Evolutionary conservation across 2,329 filamentous ascomycete species (phyloP).

Genomic region (Cladosporium colombiae): DNA sequence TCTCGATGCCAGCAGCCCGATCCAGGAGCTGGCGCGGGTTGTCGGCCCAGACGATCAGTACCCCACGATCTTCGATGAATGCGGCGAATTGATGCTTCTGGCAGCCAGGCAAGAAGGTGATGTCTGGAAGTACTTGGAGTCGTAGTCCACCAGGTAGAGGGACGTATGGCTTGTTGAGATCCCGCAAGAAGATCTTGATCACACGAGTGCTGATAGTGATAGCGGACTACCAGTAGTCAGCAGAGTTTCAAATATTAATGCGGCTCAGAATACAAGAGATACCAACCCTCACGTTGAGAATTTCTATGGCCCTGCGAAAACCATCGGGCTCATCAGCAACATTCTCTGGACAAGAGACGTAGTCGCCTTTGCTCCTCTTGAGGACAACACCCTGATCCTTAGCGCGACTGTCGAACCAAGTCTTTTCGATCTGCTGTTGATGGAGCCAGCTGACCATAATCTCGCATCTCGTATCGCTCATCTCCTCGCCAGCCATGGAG

Average conservation of each 20-base stretch:
- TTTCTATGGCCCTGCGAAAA: slow-evolving; percentile 52
- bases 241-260: neutral
- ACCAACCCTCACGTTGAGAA: slow-evolving; percentile 57
- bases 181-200: slow-evolving; percentile 60
- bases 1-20: slow-evolving; percentile 55
- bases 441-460: slow-evolving; percentile 66
- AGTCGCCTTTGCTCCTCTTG: slow-evolving; percentile 54
- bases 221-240: slow-evolving; percentile 51
- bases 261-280: neutral
- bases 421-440: slow-evolving; percentile 59
- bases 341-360: slow-evolving; percentile 53
- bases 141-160: slow-evolving; percentile 60
- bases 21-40: slow-evolving; percentile 57
- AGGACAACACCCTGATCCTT: slow-evolving; percentile 57
- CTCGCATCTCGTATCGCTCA: slow-evolving; percentile 59
- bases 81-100: slow-evolving; percentile 68
- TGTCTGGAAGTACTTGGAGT: slow-evolving; percentile 62
- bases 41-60: slow-evolving; percentile 66
- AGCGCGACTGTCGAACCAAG: slow-evolving; percentile 51
- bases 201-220: slow-evolving; percentile 69
- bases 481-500: slow-evolving; percentile 45
- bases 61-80: slow-evolving; percentile 59
- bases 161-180: slow-evolving; percentile 55
- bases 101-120: slow-evolving; percentile 58
- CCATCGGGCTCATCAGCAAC: slow-evolving; percentile 48